These are phyloP conservation scores for Leptographium procerum DNA, from an alignment of 2,329 filamentous ascomycete species.

Conservation along the genomic window DNA sequence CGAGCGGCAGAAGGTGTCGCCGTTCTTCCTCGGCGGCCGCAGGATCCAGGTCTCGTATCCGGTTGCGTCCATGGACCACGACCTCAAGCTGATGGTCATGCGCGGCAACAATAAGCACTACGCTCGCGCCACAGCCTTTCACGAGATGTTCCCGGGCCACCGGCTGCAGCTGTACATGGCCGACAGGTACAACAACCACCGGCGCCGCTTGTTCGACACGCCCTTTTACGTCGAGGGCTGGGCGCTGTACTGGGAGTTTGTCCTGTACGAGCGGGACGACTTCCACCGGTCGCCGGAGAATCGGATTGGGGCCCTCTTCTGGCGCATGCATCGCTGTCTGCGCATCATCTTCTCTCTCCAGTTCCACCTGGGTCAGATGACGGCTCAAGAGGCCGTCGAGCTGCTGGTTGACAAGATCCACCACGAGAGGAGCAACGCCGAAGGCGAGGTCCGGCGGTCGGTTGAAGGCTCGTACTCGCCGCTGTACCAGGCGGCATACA, in stretches of 20 bases:
- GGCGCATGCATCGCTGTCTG: constrained; percentile 51
- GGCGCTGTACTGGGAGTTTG: constrained; percentile 51
- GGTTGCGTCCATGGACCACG: constrained; percentile 38
- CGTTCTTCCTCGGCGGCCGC: constrained; percentile 47
- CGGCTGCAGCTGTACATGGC: constrained; percentile 41
- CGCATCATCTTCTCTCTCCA: constrained; percentile 47
- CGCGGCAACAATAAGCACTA: constrained; percentile 48
- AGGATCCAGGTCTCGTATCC: constrained; percentile 46
- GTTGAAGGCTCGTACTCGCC: constrained; percentile 45
- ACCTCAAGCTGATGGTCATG: constrained; percentile 47
- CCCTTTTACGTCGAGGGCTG: constrained; percentile 51
- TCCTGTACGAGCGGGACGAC: constrained; percentile 41
- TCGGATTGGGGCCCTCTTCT: constrained; percentile 46
- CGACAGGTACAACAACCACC: constrained; percentile 29
- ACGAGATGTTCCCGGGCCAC: constrained; percentile 50
- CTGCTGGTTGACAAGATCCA: constrained; percentile 44
- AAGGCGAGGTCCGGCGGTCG: constrained; percentile 47
- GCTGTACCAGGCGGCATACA: constrained; percentile 48
- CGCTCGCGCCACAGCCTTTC: constrained; percentile 46
- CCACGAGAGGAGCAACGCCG: constrained; percentile 47
- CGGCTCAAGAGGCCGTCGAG: constrained; percentile 42
- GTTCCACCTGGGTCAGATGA: constrained; percentile 45
- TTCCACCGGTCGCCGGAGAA: constrained; percentile 40
- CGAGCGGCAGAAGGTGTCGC: constrained; percentile 39
- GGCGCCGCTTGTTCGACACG: constrained; percentile 41